Evolutionary conservation across 305 asterid genomes (phyloP).

Genomic region (Rubia peregrina): DNA sequence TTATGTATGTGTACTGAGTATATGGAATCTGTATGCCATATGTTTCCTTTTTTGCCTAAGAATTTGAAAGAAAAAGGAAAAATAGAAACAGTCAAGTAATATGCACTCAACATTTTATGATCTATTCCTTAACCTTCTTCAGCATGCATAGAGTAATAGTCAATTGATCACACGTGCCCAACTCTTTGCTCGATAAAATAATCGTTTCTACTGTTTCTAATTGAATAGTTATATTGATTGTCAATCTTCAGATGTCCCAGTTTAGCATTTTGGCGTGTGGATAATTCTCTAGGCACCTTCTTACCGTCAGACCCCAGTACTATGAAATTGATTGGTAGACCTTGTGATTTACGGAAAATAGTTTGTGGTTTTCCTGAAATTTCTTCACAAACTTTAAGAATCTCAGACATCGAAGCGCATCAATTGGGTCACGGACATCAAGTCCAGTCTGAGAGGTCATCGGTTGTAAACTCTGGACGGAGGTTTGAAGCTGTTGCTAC

Average conservation of each 20-base stretch:
- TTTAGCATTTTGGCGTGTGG: conserved; percentile 95
- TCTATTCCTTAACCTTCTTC: background rate
- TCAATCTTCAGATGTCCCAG: conserved; percentile 41
- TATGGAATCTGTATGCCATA: background rate
- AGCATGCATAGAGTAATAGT: background rate
- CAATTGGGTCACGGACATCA: conserved; percentile 44
- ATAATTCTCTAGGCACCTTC: conserved; percentile 80
- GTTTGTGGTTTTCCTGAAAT: conserved; percentile 46
- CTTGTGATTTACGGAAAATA: conserved; percentile 70
- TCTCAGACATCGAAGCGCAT: conserved; percentile 32
- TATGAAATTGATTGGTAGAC: conserved; percentile 44
- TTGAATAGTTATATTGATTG: background rate
- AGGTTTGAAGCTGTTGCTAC: conserved; percentile 80
- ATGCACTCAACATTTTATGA: background rate
- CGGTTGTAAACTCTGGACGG: conserved; percentile 57
- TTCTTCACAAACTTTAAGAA: conserved; percentile 37
- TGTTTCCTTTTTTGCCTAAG: background rate
- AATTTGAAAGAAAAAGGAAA: background rate
- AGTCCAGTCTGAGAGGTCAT: conserved; percentile 52
- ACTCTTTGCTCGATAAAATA: background rate
- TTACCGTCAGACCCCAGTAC: conserved; percentile 70
- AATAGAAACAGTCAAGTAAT: background rate
- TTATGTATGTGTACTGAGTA: background rate
- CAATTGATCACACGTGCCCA: background rate
- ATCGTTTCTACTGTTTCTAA: background rate